Base-by-base conservation (phyloP, 1,284 basidiomycete genomes). In the Marasmius fiardii region DNA sequence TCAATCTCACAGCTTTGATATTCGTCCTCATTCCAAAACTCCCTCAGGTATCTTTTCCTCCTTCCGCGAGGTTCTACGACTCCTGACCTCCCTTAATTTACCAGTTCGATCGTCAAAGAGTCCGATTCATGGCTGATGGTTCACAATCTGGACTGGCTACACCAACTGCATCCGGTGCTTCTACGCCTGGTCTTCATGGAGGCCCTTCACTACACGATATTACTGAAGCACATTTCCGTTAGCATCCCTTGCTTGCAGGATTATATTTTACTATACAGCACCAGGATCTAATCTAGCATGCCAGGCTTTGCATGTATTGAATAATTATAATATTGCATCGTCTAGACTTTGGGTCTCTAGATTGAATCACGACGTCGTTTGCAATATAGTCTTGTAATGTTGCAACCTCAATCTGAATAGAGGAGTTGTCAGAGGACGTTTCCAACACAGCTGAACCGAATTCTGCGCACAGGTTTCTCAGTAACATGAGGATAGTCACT, bases 401-500 rank as follows among this genome's bases (percentile, higher is more conserved):
- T 85, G 85, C 64, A 93, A 72, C 47, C 91, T 86, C 66, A 92
- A 71, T 53, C 89, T 92, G 16, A 16, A 18, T 4, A 63, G 52
- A 56, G 35, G 58, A 43, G 48, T 11, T 54, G 14, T 26, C 23
- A 52, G 55, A 49, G 39, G 28, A 59, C 21, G 43, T 16, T 43
- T n/a, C 49, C 28, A 34, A 34, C 56, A 44, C 41, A 45, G 26
- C 53, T 41, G 28, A 50, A 44, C n/a, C n/a, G 31, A 53, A 49
- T 10, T 74, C 89, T 68, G 65, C 4, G 28, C 28, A 92, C 88
- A 99, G 70, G 71, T 98, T 99, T 54, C 96, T 83, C 68, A 98
- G 83, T 33, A 99, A 81, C 93, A 99, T 97, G 65, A 95, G 80
- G 62, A 98, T 97, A 1, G 96, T 99, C 59, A 96, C 92, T 75